Percentiles rank a stretch among this genome's conserved stretches.
phyloP scores from a whole-genome alignment of 1,139 yeast genomes.

The Debaryomycetaceae sp. region DNA sequence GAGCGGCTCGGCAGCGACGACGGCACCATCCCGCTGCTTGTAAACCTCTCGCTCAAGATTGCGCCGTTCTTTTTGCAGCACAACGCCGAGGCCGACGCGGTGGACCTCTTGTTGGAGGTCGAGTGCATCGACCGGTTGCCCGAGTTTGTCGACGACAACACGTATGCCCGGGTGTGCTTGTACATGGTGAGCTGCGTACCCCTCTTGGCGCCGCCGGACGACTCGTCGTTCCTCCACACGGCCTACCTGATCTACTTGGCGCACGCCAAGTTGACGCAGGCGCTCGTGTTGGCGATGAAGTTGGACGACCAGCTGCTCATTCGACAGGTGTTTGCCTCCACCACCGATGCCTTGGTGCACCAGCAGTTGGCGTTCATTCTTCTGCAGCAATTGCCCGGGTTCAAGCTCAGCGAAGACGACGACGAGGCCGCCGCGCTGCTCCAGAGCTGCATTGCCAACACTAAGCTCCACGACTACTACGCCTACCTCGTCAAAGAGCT shows the following conservation, averaged over 20 bases:
- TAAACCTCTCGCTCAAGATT: constrained; percentile 67
- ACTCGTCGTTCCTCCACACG: constrained; percentile 76
- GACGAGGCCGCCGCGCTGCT: too few relatives aligned
- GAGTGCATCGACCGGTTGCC: constrained; percentile 83
- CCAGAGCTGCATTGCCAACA: constrained; percentile 85
- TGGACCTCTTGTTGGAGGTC: constrained; percentile 83
- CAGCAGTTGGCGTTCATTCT: constrained; percentile 89
- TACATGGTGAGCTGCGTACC: constrained; percentile 97
- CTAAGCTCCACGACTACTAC: constrained; percentile 74
- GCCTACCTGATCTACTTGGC: constrained; percentile 85
- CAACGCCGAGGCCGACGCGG: constrained; percentile 98
- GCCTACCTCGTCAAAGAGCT: constrained; percentile 79
- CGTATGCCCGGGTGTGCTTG: constrained; percentile 84
- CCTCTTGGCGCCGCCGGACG: constrained; percentile 92
- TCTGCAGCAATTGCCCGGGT: constrained; percentile 82
- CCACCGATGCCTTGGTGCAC: constrained; percentile 68
- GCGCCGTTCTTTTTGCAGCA: constrained; percentile 90
- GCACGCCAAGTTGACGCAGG: constrained; percentile 82
- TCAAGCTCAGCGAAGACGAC: constrained; percentile 57
- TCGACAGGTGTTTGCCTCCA: constrained; percentile 70
- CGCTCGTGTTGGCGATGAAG: constrained; percentile 82
- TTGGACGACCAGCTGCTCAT: constrained; percentile 79
- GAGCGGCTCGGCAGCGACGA: constrained; percentile 59
- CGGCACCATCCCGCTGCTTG: constrained; percentile 39
- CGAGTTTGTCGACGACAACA: constrained; percentile 77